Base-by-base conservation (phyloP, 2,329 filamentous ascomycete species). In the Nothopassalora personata region DNA sequence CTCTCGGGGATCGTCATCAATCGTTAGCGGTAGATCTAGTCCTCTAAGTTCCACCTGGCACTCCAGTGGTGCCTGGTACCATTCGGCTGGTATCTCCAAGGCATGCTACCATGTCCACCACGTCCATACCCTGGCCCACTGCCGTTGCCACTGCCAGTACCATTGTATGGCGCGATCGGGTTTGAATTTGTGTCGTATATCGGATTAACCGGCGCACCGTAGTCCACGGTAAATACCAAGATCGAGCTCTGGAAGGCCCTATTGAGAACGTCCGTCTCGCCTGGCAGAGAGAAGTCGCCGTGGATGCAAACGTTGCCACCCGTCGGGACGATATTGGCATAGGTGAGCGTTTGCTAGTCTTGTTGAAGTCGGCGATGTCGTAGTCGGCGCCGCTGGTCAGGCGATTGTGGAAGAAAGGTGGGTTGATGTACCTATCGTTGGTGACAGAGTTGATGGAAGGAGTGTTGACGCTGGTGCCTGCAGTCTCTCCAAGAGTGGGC, bases 221-320 rank as follows among this genome's bases (percentile, higher is more conserved):
- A 81, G 57, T 83, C 80, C 19, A 81, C 74, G 0, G 78, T 80
- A 59, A 81, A 83, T 0, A 81, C 70, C 0, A 72, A 76, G 2
- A 83, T 75, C 13, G 66, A 54, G 56, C 72, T 72, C 2, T 76
- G 68, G 45, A 73, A 77, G 0, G 76, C 77, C 13, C 72, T 70
- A 53, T 75, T 72, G 10, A 82, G 74, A 1, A 81, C 72, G 43
- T 73, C 74, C 0, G 79, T 81, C 73, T 83, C 80, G 0, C 80
- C 79, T 0, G 79, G 78, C n/a, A 83, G 66, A 6, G 67, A 70
- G 66, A 79, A 81, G 56, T 83, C 76, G 0, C 80, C 81, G 52
- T 82, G 81, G 63, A 81, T 77, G 58, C 79, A 81, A 1, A 71
- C 66, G 36, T 64, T 64, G 8, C 58, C 60, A n/a, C 71, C 73